These are phyloP conservation scores for Spinacia oleracea DNA, from an alignment of 179 eudicot genomes.

Conservation along the genomic window DNA sequence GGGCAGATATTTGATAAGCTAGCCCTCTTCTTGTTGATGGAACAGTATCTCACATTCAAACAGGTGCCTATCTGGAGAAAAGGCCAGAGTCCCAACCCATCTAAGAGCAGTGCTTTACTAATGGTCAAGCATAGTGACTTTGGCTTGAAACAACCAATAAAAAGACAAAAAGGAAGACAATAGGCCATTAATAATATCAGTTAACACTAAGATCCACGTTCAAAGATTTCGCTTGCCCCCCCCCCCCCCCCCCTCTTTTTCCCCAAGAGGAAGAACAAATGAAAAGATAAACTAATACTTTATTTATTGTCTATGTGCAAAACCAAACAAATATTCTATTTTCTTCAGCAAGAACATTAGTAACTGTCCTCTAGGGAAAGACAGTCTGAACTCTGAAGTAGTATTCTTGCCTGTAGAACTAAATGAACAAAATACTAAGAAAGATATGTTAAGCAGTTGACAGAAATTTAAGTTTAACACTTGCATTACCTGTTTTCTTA, in stretches of 20 bases:
- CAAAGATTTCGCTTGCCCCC: background rate
- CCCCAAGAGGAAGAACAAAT: background rate
- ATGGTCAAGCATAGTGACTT: background rate
- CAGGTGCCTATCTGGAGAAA: background rate
- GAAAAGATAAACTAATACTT: background rate
- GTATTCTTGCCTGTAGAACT: background rate
- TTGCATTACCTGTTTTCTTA: conserved; percentile 50
- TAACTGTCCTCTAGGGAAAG: background rate
- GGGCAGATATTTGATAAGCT: background rate
- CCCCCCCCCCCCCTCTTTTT: background rate
- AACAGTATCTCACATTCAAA: background rate
- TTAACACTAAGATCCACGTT: background rate
- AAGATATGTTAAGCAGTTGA: background rate
- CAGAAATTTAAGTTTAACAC: background rate
- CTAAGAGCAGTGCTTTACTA: background rate
- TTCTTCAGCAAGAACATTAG: background rate
- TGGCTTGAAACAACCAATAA: background rate
- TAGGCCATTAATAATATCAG: background rate
- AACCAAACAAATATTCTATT: background rate
- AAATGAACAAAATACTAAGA: background rate
- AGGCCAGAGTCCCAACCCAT: background rate
- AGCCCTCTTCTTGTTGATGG: background rate
- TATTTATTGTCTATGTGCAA: background rate
- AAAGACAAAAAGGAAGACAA: background rate
- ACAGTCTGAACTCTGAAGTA: background rate